phyloP scores from a whole-genome alignment of 768 basidiomycete species.

The Rhodotorula kratochvilovae region DNA sequence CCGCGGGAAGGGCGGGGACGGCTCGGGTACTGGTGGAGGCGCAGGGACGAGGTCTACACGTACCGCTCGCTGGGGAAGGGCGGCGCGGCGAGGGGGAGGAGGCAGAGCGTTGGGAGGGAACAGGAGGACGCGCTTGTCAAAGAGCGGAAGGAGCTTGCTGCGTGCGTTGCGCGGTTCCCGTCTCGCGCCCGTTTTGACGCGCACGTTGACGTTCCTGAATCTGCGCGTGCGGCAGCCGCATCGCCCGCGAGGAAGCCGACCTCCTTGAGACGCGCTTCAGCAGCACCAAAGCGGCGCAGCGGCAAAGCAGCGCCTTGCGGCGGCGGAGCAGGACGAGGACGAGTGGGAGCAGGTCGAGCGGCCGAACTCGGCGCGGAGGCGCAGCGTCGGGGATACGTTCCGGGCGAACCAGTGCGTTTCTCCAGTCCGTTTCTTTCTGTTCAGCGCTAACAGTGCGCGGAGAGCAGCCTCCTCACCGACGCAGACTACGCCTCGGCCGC shows the following conservation, averaged over 20 bases:
- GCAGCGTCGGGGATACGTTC: slow-evolving; percentile 25
- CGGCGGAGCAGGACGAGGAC: not conserved
- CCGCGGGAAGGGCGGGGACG: not conserved
- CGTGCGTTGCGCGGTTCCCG: slow-evolving; percentile 1
- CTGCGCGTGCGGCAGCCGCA: not conserved
- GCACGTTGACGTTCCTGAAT: not conserved
- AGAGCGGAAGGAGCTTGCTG: slow-evolving; percentile 2
- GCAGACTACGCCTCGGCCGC: not conserved
- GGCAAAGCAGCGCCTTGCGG: not conserved
- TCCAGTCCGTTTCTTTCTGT: not conserved
- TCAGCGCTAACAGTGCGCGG: no score
- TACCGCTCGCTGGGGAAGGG: slow-evolving; percentile 21
- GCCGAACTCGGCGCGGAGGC: not conserved
- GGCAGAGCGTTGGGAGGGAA: not conserved
- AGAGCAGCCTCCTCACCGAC: not conserved
- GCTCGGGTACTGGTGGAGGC: not conserved
- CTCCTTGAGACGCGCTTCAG: slow-evolving; percentile 13
- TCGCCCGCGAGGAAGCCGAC: slow-evolving; percentile 28
- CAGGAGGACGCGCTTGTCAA: not conserved
- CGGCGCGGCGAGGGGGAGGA: not conserved
- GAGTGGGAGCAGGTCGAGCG: slow-evolving; percentile 17
- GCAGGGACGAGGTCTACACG: not conserved
- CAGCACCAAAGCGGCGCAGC: not conserved
- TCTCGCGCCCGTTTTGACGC: no score
- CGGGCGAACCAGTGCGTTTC: slow-evolving; percentile 26